Conservation (phyloP, 1,284 basidiomycete species). For the Apiotrichum siamense region DNA sequence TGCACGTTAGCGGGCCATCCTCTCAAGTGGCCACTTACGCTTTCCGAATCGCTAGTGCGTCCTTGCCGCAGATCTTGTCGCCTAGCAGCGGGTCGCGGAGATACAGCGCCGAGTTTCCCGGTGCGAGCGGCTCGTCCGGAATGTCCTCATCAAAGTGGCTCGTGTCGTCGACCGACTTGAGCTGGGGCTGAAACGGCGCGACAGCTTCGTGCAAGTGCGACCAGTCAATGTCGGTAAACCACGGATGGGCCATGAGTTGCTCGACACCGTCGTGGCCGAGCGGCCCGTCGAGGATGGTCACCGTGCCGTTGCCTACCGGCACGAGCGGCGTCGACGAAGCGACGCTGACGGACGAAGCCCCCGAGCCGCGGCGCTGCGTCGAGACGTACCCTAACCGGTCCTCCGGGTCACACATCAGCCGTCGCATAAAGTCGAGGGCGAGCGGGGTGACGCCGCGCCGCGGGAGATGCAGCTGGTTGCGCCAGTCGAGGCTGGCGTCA, state of each 20-base stretch:
- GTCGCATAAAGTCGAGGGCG: conserved; percentile 77
- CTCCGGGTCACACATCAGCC: conserved; percentile 86
- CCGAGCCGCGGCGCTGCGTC: conserved; percentile 1
- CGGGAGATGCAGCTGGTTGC: conserved; percentile 78
- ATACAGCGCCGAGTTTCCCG: conserved; percentile 75
- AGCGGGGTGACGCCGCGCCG: conserved; percentile 77
- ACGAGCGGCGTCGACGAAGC: neutral
- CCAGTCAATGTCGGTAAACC: conserved; percentile 87
- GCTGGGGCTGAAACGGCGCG: conserved; percentile 81
- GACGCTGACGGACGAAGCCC: neutral
- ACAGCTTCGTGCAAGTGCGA: conserved; percentile 64
- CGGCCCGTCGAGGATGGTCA: neutral
- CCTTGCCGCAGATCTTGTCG: conserved; percentile 73
- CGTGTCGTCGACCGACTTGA: conserved; percentile 73
- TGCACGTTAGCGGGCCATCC: conserved; percentile 4
- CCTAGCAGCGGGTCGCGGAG: conserved; percentile 82
- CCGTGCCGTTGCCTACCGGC: neutral
- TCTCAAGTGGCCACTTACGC: conserved; percentile 45
- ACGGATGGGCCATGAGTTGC: conserved; percentile 69
- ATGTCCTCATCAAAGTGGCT: conserved; percentile 90
- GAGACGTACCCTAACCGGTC: conserved; percentile 73
- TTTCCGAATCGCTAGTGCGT: conserved; percentile 84
- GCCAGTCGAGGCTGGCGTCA: conserved; percentile 66
- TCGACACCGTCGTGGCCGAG: conserved; percentile 66
- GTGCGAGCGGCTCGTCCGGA: conserved; percentile 79